Percentiles rank a stretch among this genome's conserved stretches.
These are phyloP conservation scores for Pilatotrama ljubarskyi DNA, from an alignment of 768 basidiomycete genomes.

Conservation along the genomic window DNA sequence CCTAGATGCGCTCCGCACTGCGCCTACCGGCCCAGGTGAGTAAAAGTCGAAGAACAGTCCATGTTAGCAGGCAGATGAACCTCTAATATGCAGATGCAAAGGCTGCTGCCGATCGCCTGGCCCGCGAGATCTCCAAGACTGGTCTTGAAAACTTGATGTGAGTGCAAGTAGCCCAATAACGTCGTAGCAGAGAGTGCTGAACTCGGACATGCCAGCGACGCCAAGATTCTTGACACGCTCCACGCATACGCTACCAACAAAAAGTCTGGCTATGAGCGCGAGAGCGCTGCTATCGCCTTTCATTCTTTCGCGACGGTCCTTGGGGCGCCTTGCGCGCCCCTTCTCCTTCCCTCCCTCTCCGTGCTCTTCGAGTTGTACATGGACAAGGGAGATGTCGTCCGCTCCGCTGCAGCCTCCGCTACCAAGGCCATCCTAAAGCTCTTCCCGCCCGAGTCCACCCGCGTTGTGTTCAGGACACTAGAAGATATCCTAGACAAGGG, in stretches of 20 bases:
- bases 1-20: conserved; percentile 40
- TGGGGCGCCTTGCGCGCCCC: conserved; percentile 69
- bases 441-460: conserved; percentile 79
- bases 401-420: conserved; percentile 75
- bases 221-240: conserved; percentile 60
- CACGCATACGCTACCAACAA: conserved; percentile 75
- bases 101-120: conserved; percentile 78
- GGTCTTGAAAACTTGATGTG: conserved; percentile 66
- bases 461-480: conserved; percentile 64
- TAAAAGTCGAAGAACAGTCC: not conserved
- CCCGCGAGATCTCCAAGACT: conserved; percentile 64
- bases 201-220: conserved; percentile 47
- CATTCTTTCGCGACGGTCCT: conserved; percentile 70
- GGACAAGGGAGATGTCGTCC: conserved; percentile 94
- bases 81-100: conserved; percentile 63
- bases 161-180: conserved; percentile 23
- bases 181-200: not conserved
- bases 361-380: conserved; percentile 81
- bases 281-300: conserved; percentile 81
- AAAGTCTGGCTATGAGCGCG: conserved; percentile 86
- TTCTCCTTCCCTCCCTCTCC: conserved; percentile 76
- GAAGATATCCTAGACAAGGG: conserved; percentile 77
- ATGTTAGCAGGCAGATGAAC: not conserved
- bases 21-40: conserved; percentile 41
- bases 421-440: conserved; percentile 83